Conservation (phyloP, 371 early-diverging fungal species). For the Lichtheimia hyalospora region DNA sequence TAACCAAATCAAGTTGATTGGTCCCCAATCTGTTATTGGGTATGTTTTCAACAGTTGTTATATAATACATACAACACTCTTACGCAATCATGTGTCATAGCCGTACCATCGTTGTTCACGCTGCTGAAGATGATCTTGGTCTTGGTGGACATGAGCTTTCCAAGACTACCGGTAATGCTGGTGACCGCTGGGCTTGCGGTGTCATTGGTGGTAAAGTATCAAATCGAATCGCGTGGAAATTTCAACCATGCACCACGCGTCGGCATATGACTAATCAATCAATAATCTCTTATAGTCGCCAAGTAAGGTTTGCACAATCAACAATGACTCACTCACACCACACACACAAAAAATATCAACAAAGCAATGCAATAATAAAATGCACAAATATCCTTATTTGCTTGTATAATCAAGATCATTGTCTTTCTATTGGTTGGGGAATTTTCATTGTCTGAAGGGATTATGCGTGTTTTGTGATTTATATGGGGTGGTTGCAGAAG, state of each 20-base stretch:
- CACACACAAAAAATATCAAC: no score
- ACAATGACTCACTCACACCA: background rate
- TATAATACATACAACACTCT: conserved; percentile 35
- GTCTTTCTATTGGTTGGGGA: no score
- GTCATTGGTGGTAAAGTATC: conserved; percentile 70
- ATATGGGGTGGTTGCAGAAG: background rate
- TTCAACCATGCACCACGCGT: background rate
- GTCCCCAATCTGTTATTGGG: conserved; percentile 80
- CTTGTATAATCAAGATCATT: no score
- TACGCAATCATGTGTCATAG: conserved; percentile 34
- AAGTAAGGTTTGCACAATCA: conserved; percentile 1
- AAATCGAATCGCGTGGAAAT: conserved; percentile 1
- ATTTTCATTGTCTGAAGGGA: background rate
- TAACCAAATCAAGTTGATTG: conserved; percentile 71
- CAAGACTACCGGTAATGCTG: conserved; percentile 84
- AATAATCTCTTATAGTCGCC: conserved; percentile 4
- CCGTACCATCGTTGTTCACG: conserved; percentile 86
- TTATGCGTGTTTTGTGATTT: conserved; percentile 3
- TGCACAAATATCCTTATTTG: no score
- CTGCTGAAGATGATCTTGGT: conserved; percentile 84
- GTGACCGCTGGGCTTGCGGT: conserved; percentile 85
- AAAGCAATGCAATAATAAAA: no score
- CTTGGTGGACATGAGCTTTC: conserved; percentile 75
- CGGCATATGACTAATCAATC: background rate
- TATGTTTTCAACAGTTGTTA: conserved; percentile 18